Evolutionary conservation across 495 filamentous ascomycete species (phyloP), one percentile per base, ranked within the genome.

Genomic region (Alectoria sarmentosa): DNA sequence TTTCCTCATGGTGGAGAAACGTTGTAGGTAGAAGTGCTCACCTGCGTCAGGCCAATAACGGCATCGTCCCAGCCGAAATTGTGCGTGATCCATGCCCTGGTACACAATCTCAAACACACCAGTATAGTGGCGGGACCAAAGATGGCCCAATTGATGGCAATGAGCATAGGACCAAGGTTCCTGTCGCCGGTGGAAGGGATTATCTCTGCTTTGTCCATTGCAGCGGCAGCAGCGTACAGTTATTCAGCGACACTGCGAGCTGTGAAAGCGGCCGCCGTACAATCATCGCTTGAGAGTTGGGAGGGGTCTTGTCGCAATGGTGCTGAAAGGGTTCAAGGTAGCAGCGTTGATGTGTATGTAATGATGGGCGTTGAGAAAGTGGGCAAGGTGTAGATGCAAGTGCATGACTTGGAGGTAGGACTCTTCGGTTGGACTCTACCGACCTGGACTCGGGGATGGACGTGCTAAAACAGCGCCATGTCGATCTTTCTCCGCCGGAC

Each of bases 21-120:
- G 1, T 55, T 21, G 52, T 34, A 21, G 52, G 21, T 19, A 21
- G 30, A 30, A 32, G 1, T 42, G n/a, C 65, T 38, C 36, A 70
- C 68, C 52, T 67, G 65, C 8, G 65, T 60, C 19, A 65, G n/a
- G 34, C 55, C 30, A 44, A 70, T 70, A 9, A 59, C 26, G 4
- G 65, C 62, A 65, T 70, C 68, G 55, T 70, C 68, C 68, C 68
- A 70, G 30, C 68, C 68, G 30, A 70, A 67, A 28, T 70, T 70
- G 54, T 60, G 61, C 5, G 65, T 65, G 30, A 70, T 65, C 55
- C 65, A 70, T 48, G 63, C 49, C 34, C 68, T 48, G 3, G 63
- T 65, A 4, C 55, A 46, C 32, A 60, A 32, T 11, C 68, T 34
- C 58, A 70, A 58, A 38, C 64, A 34, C 2, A 70, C 68, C 4